These are phyloP conservation scores for Backusella psychrophila DNA, from an alignment of 192 early-diverging fungal genomes.

Conservation along the genomic window DNA sequence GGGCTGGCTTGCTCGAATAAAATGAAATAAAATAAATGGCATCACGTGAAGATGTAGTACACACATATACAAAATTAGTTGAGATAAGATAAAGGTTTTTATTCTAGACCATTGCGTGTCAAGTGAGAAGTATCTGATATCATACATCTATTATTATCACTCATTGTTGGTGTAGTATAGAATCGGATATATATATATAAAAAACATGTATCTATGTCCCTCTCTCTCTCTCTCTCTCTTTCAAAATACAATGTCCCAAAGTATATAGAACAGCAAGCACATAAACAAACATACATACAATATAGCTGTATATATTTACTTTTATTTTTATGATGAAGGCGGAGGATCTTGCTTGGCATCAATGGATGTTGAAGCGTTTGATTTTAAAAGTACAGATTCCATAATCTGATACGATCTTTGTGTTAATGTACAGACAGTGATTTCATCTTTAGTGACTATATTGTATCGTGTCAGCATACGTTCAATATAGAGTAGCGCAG, in stretches of 20 bases:
- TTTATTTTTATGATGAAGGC: background rate
- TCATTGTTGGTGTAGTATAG: too few species aligned
- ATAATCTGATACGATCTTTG: background rate
- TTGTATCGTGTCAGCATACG: background rate
- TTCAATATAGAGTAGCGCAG: constrained; percentile 7
- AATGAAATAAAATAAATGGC: background rate
- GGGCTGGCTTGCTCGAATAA: background rate
- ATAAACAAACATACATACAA: too few species aligned
- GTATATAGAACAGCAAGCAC: too few species aligned
- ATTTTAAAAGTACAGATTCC: background rate
- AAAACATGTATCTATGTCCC: too few species aligned
- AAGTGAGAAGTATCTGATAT: too few species aligned
- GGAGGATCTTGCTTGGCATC: background rate
- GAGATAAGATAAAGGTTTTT: background rate
- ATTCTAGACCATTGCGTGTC: too few species aligned
- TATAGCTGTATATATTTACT: background rate
- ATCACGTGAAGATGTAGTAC: background rate
- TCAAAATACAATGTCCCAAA: too few species aligned
- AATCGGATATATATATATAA: too few species aligned
- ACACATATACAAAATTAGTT: too few species aligned
- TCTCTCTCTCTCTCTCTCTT: too few species aligned
- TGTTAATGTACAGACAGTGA: background rate
- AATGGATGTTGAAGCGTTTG: background rate
- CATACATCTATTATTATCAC: too few species aligned
- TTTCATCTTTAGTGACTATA: background rate